phyloP scores from a whole-genome alignment of 306 rosid species.

The Trichosanthes cucumerina region DNA sequence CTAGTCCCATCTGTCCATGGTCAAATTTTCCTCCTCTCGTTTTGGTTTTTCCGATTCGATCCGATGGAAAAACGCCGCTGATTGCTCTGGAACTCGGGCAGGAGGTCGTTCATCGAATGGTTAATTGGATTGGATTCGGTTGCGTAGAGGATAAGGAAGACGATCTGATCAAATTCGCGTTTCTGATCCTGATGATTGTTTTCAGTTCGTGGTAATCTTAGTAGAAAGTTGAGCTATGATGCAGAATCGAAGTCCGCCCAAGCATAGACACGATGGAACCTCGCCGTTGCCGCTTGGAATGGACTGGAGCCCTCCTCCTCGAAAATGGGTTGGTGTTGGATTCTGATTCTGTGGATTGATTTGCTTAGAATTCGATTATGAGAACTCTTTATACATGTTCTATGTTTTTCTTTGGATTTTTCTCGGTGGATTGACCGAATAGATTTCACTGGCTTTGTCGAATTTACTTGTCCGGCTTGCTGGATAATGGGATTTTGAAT shows the following conservation, averaged over 20 bases:
- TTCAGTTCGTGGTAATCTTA: not conserved
- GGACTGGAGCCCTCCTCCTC: constrained; percentile 94
- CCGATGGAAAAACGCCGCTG: not conserved
- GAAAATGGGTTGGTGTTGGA: constrained; percentile 37
- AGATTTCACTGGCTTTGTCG: not conserved
- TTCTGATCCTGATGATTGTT: constrained; percentile 4
- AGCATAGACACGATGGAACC: constrained; percentile 68
- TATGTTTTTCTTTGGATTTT: not conserved
- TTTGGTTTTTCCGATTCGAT: not conserved
- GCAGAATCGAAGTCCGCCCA: constrained; percentile 33
- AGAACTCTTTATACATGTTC: not conserved
- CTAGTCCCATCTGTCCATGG: not conserved
- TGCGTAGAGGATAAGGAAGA: constrained; percentile 3
- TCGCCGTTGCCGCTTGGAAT: constrained; percentile 90
- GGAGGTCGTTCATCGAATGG: not conserved
- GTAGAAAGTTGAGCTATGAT: not conserved
- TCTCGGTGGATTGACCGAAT: constrained; percentile 5
- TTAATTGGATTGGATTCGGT: not conserved
- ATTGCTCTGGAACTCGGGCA: not conserved
- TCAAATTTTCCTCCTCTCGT: not conserved
- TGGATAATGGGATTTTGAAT: not conserved
- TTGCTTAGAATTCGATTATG: constrained; percentile 4
- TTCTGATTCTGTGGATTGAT: not conserved
- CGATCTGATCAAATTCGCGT: not conserved
- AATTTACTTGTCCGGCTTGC: not conserved